Conservation (phyloP, 140 eudicot genomes). For the Stevia rebaudiana region DNA sequence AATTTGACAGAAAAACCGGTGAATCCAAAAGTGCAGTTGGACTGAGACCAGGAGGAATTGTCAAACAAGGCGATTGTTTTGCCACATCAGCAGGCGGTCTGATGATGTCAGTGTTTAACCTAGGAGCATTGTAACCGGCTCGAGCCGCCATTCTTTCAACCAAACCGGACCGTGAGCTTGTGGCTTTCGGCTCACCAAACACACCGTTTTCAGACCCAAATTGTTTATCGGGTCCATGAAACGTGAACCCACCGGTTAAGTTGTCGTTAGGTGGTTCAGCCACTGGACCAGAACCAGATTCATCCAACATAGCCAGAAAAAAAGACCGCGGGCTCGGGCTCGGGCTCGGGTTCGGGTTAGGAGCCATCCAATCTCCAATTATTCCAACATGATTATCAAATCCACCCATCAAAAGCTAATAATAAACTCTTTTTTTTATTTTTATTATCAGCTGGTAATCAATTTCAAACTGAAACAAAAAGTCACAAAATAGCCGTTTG, state of each 20-base stretch:
- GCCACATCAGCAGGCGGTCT: conserved; percentile 41
- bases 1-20: conserved; percentile 72
- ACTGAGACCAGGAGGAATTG: conserved; percentile 63
- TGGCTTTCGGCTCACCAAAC: conserved; percentile 23
- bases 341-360: conserved; percentile 37
- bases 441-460: not conserved
- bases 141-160: conserved; percentile 61
- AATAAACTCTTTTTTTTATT: not conserved
- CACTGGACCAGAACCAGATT: conserved; percentile 25
- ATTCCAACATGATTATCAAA: conserved; percentile 50
- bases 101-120: conserved; percentile 55
- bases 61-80: conserved; percentile 45
- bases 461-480: conserved; percentile 10
- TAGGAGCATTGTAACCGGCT: conserved; percentile 70
- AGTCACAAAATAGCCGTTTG: not conserved
- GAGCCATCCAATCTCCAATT: conserved; percentile 63
- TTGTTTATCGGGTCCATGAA: conserved; percentile 26
- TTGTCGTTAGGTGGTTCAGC: conserved; percentile 22
- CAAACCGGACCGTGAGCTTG: conserved; percentile 48
- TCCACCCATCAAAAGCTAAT: conserved; percentile 44
- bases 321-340: conserved; percentile 47
- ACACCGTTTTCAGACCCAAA: conserved; percentile 13
- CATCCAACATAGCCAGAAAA: conserved; percentile 38
- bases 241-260: conserved; percentile 19
- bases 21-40: conserved; percentile 66